These are phyloP conservation scores for Stagonosporopsis rhizophila DNA, from an alignment of 2,329 filamentous ascomycete genomes.

Conservation along the genomic window DNA sequence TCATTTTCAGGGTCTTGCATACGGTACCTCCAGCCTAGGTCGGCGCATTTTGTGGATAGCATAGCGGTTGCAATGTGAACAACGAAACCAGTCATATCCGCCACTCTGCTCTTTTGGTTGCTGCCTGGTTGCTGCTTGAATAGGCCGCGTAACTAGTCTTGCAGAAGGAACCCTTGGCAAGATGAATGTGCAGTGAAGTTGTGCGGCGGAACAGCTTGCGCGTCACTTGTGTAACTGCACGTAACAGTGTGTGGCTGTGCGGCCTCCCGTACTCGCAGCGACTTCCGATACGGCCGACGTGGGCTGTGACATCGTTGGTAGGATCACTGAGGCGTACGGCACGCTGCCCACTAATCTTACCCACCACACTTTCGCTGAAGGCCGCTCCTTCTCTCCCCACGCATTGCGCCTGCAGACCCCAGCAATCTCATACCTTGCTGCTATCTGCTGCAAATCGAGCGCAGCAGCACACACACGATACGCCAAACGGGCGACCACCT, in stretches of 20 bases:
- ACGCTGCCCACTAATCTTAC: constrained; percentile 15
- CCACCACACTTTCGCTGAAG: constrained; percentile 13
- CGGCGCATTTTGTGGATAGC: constrained; percentile 24
- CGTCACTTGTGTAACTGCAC: constrained; percentile 23
- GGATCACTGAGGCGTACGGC: constrained; percentile 13
- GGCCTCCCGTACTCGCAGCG: constrained; percentile 17
- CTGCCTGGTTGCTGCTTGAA: constrained; percentile 13
- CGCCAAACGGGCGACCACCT: constrained; percentile 20
- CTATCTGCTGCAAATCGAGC: constrained; percentile 5
- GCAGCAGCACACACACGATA: constrained; percentile 20
- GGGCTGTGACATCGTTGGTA: constrained; percentile 31
- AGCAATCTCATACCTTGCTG: not conserved
- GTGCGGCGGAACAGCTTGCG: constrained; percentile 26
- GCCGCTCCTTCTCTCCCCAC: constrained; percentile 10
- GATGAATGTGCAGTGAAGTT: constrained; percentile 1
- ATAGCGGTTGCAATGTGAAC: constrained; percentile 21
- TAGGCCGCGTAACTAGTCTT: constrained; percentile 27
- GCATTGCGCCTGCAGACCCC: constrained; percentile 15
- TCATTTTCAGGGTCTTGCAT: constrained; percentile 37
- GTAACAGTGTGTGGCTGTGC: constrained; percentile 29
- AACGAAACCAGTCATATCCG: constrained; percentile 21
- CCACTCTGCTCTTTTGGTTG: constrained; percentile 13
- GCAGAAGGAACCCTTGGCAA: constrained; percentile 7
- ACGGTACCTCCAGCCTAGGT: constrained; percentile 14
- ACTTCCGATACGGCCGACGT: constrained; percentile 25